These are phyloP conservation scores for Rhodotorula sp. DNA, from an alignment of 1,284 basidiomycete species.

Conservation along the genomic window DNA sequence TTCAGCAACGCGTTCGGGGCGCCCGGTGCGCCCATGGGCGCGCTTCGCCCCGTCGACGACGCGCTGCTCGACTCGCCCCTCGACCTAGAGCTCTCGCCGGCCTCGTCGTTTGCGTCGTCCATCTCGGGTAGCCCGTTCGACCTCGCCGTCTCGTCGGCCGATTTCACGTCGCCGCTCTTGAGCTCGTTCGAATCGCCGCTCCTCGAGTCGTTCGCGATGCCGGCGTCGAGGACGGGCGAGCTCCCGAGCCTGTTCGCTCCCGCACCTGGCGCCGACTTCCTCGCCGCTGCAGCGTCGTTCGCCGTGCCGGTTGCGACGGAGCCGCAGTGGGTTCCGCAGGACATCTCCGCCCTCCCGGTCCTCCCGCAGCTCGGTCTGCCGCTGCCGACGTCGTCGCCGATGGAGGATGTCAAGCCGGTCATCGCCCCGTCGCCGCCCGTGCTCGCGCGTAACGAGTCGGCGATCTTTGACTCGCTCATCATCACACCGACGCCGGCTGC, in stretches of 20 bases:
- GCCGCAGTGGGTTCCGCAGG: constrained; percentile 2
- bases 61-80: constrained; percentile 42
- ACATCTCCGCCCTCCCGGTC: background rate
- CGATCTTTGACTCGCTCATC: constrained; percentile 16
- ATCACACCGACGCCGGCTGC: background rate
- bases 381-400: constrained; percentile 6
- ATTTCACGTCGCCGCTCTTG: constrained; percentile 25
- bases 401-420: constrained; percentile 30
- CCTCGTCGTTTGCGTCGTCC: constrained; percentile 17
- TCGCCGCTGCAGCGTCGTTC: constrained; percentile 3
- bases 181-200: constrained; percentile 5
- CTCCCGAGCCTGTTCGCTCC: constrained; percentile 20
- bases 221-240: background rate
- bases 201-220: constrained; percentile 9
- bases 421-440: background rate
- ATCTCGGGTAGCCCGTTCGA: constrained; percentile 3
- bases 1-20: constrained; percentile 23
- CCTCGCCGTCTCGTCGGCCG: constrained; percentile 19
- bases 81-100: constrained; percentile 37
- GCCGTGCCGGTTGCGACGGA: background rate
- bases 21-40: background rate
- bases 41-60: constrained; percentile 37
- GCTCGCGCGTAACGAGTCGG: constrained; percentile 16
- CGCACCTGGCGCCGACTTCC: background rate
- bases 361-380: background rate